A percentile compares a stretch with the other conserved stretches of the same genome.
These are phyloP conservation scores for Acanthamoeba culbertsoni DNA, from an alignment of 208 protist genomes.

Conservation along the genomic window DNA sequence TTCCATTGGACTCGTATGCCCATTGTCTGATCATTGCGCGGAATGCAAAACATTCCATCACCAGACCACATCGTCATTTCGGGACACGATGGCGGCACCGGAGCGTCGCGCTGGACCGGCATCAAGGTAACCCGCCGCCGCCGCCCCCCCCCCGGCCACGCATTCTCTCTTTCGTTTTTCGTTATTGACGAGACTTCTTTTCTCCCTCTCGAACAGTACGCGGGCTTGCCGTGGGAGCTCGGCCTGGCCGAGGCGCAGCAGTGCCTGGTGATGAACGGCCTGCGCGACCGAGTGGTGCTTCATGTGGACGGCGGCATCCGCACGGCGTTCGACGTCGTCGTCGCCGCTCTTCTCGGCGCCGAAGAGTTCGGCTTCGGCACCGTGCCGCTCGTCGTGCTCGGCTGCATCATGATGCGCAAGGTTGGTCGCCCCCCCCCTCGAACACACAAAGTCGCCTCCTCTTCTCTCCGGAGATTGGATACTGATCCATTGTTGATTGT, in stretches of 20 bases:
- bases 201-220: conserved; percentile 63
- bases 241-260: conserved; percentile 88
- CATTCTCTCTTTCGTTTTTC: too few relatives aligned
- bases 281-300: conserved; percentile 84
- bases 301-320: conserved; percentile 82
- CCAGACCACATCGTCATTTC: conserved; percentile 87
- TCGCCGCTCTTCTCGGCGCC: conserved; percentile 82
- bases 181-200: too few relatives aligned
- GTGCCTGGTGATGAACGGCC: conserved; percentile 83
- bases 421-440: background rate
- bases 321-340: conserved; percentile 86
- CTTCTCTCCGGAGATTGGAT: background rate
- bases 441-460: background rate
- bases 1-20: background rate
- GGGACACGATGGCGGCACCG: conserved; percentile 89
- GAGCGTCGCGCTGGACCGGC: conserved; percentile 85
- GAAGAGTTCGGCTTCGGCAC: conserved; percentile 89
- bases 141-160: too few relatives aligned
- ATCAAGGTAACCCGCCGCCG: conserved; percentile 78
- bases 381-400: conserved; percentile 85
- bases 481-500: background rate
- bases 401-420: conserved; percentile 91
- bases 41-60: background rate
- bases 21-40: background rate
- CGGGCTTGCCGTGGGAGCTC: conserved; percentile 88